Evolutionary conservation across 2,329 filamentous ascomycete genomes (phyloP).

Genomic region (Diaporthe citri): DNA sequence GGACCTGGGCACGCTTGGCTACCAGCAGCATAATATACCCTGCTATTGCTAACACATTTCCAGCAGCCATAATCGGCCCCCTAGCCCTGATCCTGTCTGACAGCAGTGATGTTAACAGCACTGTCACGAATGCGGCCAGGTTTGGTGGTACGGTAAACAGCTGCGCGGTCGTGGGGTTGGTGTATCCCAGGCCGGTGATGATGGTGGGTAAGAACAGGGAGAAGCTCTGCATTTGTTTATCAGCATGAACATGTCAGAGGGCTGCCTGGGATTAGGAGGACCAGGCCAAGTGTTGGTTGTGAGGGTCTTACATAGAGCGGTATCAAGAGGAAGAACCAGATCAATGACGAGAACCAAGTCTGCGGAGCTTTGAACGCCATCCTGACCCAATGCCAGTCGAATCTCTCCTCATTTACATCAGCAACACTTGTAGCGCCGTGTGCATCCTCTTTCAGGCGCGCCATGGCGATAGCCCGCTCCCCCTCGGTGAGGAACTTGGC

Average conservation of each 20-base stretch:
- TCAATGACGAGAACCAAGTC: constrained; percentile 45
- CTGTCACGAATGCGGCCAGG: constrained; percentile 49
- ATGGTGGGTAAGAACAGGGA: constrained; percentile 61
- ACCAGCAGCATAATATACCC: constrained; percentile 53
- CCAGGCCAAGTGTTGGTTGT: too few relatives aligned
- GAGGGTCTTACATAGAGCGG: constrained; percentile 47
- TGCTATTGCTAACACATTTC: constrained; percentile 48
- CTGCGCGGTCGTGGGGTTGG: constrained; percentile 51
- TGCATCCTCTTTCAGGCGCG: constrained; percentile 44
- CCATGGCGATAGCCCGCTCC: constrained; percentile 43
- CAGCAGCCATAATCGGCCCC: constrained; percentile 50
- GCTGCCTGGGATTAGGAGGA: neutral
- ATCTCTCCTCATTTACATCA: constrained; percentile 52
- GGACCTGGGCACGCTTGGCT: constrained; percentile 46
- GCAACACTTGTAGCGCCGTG: constrained; percentile 43
- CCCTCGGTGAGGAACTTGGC: constrained; percentile 46
- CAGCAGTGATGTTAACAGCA: constrained; percentile 49
- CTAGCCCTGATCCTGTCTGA: constrained; percentile 50
- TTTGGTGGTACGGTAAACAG: constrained; percentile 54
- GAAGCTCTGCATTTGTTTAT: constrained; percentile 48
- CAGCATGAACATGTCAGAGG: constrained; percentile 41
- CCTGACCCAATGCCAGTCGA: constrained; percentile 56
- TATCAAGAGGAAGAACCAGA: constrained; percentile 47
- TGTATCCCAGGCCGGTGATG: constrained; percentile 56
- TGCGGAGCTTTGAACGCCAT: constrained; percentile 48